Conservation (phyloP, 148 eudicot genomes). For the Salicornia ramosissima region DNA sequence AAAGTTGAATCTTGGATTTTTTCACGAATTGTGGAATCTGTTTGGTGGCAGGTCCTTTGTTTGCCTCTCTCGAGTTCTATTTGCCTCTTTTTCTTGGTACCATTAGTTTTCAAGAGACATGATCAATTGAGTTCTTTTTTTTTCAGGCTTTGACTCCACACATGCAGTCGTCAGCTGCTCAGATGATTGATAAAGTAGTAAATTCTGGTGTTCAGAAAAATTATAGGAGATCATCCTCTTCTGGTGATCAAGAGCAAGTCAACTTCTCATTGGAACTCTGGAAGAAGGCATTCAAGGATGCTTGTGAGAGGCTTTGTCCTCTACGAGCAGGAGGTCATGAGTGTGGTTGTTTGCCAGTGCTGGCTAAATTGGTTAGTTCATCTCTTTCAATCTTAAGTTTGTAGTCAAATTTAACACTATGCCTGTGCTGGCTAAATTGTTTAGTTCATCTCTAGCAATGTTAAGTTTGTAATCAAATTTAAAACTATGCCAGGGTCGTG, state of each 20-base stretch:
- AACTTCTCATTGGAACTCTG: conserved; percentile 73
- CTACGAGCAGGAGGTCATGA: conserved; percentile 75
- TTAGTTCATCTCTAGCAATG: too few relatives aligned
- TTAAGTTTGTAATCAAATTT: too few relatives aligned
- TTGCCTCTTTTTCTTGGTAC: neutral
- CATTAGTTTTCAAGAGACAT: neutral
- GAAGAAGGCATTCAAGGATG: conserved; percentile 90
- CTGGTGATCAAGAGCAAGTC: conserved; percentile 51
- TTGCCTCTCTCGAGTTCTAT: neutral
- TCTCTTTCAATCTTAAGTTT: conserved; percentile 3
- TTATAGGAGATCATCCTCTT: conserved; percentile 48
- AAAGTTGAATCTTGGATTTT: conserved; percentile 86
- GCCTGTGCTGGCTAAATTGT: too few relatives aligned
- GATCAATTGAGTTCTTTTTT: neutral
- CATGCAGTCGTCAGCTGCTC: conserved; percentile 89
- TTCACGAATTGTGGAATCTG: conserved; percentile 76
- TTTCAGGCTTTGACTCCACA: conserved; percentile 79
- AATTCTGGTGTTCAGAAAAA: conserved; percentile 34
- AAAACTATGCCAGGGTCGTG: too few relatives aligned
- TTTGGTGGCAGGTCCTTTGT: conserved; percentile 90
- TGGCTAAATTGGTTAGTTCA: conserved; percentile 58
- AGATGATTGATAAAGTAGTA: conserved; percentile 40
- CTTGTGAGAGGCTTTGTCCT: conserved; percentile 80
- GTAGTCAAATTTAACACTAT: neutral
- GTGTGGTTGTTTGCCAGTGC: conserved; percentile 74